Evolutionary conservation across 2,329 filamentous ascomycete genomes (phyloP).

Genomic region (Exophiala dermatitidis): DNA sequence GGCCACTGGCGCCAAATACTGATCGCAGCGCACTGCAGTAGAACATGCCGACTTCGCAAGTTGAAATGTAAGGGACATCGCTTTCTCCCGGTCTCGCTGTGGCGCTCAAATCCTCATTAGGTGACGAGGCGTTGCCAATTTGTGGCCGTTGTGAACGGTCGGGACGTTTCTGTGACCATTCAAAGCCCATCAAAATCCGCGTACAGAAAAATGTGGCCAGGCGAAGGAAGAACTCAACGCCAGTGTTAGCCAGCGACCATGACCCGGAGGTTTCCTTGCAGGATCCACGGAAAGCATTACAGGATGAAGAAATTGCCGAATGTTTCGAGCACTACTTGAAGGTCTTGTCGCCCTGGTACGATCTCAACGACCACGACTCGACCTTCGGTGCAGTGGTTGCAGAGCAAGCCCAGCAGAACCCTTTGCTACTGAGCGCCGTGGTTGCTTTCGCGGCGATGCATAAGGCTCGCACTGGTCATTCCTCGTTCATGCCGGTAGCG

Average conservation of each 20-base stretch:
- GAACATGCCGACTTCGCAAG: constrained; percentile 14
- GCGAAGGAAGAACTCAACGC: background rate
- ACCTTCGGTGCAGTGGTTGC: constrained; percentile 36
- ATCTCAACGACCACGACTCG: constrained; percentile 38
- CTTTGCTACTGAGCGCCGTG: constrained; percentile 41
- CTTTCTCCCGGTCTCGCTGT: too few species aligned
- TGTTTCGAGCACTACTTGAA: constrained; percentile 14
- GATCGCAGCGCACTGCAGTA: constrained; percentile 1
- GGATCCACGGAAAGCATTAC: constrained; percentile 1
- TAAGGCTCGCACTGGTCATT: constrained; percentile 28
- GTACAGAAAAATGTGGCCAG: background rate
- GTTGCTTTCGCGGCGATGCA: constrained; percentile 43
- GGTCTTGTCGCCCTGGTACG: constrained; percentile 42
- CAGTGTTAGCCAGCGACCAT: background rate
- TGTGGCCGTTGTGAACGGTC: constrained; percentile 9
- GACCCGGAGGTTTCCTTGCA: background rate
- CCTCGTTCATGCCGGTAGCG: constrained; percentile 28
- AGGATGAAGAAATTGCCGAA: constrained; percentile 10
- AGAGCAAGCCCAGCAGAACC: constrained; percentile 33
- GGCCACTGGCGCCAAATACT: background rate
- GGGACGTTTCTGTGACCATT: constrained; percentile 10
- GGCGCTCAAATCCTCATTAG: constrained; percentile 32
- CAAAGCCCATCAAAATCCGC: constrained; percentile 11
- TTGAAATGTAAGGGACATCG: constrained; percentile 8
- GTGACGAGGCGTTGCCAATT: constrained; percentile 32